Conservation (phyloP, 345 rosid genomes). For the Eutrema japonicum region DNA sequence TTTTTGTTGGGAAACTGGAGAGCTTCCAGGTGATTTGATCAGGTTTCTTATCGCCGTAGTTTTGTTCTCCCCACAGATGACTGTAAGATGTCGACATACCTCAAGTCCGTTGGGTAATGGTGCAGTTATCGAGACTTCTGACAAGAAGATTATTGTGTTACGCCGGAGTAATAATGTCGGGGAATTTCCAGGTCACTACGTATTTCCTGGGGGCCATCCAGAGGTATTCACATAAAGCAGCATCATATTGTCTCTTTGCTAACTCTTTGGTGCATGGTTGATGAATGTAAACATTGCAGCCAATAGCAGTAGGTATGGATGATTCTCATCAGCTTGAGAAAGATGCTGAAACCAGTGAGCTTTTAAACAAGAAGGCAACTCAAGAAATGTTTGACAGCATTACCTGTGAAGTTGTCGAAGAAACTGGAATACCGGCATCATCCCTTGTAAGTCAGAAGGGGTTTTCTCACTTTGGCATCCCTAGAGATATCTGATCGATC, state of each 20-base stretch:
- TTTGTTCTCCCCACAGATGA: constrained; percentile 56
- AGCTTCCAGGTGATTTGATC: constrained; percentile 6
- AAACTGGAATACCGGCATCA: constrained; percentile 78
- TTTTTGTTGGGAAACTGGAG: background rate
- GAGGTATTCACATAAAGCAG: constrained; percentile 54
- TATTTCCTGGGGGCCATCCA: constrained; percentile 95
- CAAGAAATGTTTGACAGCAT: constrained; percentile 84
- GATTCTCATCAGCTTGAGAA: constrained; percentile 43
- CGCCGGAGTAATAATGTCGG: constrained; percentile 88
- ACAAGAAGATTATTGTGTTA: constrained; percentile 68
- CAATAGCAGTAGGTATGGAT: constrained; percentile 58
- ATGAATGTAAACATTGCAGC: constrained; percentile 53
- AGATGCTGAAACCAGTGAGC: constrained; percentile 31
- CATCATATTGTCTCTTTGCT: constrained; percentile 1
- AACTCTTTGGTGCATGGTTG: background rate
- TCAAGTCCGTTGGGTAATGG: constrained; percentile 89
- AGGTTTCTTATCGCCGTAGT: constrained; percentile 17
- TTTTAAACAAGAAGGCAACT: constrained; percentile 57
- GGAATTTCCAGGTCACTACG: constrained; percentile 90
- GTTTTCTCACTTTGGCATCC: background rate
- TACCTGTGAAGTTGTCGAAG: constrained; percentile 81
- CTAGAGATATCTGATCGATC: constrained; percentile 2
- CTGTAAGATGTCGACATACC: constrained; percentile 65
- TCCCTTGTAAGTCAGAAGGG: constrained; percentile 61
- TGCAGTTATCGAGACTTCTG: constrained; percentile 74